Percentiles rank a stretch among this genome's conserved stretches.
These are phyloP conservation scores for Arthrobotrys sphaeroides DNA, from an alignment of 2,329 filamentous ascomycete species.

Conservation along the genomic window DNA sequence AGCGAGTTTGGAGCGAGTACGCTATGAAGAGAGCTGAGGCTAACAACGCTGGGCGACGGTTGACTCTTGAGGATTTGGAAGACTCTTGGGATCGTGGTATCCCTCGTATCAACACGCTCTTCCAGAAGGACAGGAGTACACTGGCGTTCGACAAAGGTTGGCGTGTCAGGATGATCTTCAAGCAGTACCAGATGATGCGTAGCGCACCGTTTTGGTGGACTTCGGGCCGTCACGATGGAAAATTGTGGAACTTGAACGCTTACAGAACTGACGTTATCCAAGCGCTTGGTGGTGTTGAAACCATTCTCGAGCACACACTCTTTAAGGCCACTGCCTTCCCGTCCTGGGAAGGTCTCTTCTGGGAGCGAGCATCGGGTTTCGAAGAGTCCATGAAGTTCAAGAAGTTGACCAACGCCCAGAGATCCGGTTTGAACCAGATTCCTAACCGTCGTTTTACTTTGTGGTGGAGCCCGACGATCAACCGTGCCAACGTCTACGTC, in stretches of 20 bases:
- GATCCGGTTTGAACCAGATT: constrained; percentile 97
- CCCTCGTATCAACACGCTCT: constrained; percentile 96
- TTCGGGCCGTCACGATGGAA: constrained; percentile 94
- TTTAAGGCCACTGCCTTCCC: constrained; percentile 98
- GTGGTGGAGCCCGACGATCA: constrained; percentile 96
- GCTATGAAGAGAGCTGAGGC: constrained; percentile 97
- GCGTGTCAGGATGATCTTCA: constrained; percentile 93
- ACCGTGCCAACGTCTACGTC: constrained; percentile 85
- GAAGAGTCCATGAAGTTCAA: constrained; percentile 88
- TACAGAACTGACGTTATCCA: constrained; percentile 98
- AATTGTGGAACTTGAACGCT: constrained; percentile 95
- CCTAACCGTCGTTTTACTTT: constrained; percentile 97
- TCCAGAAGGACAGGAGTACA: constrained; percentile 97
- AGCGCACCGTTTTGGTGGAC: constrained; percentile 99
- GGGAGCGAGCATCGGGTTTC: constrained; percentile 72
- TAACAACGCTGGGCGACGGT: constrained; percentile 92
- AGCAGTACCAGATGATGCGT: constrained; percentile 98
- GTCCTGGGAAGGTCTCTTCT: constrained; percentile 95
- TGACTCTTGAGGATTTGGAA: constrained; percentile 95
- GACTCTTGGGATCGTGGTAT: constrained; percentile 98
- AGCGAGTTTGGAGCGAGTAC: constrained; percentile 98
- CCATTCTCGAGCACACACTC: constrained; percentile 93
- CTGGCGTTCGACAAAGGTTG: constrained; percentile 99
- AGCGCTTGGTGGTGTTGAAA: constrained; percentile 93
- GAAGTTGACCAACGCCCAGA: constrained; percentile 95